Percentiles rank a stretch among this genome's conserved stretches.
Conservation (phyloP, 169 alveolate genomes). For the Babesia ovis region DNA sequence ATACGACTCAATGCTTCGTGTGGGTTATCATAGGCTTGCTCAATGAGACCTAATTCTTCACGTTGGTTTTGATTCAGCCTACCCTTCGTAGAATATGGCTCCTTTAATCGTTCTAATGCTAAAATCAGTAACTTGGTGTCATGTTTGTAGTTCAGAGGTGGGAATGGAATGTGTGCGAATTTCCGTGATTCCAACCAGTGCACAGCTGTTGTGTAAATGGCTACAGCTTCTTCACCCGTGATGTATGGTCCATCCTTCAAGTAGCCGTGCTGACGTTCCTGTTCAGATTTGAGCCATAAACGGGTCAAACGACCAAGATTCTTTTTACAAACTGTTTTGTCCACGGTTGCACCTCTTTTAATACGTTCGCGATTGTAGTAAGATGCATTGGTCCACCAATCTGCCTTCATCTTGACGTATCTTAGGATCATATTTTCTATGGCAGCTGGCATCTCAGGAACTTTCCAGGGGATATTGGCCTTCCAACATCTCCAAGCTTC, state of each 20-base stretch:
- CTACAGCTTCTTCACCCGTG: constrained; percentile 99
- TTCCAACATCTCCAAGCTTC: constrained; percentile 99
- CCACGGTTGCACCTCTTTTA: constrained; percentile 99
- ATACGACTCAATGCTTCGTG: constrained; percentile 99
- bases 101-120: constrained; percentile 98
- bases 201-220: constrained; percentile 98
- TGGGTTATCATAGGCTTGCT: constrained; percentile 99
- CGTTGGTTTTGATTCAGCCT: constrained; percentile 98
- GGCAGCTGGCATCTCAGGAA: constrained; percentile 99
- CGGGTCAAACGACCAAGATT: constrained; percentile 99
- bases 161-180: constrained; percentile 98
- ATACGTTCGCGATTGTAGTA: constrained; percentile 99
- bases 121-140: constrained; percentile 98
- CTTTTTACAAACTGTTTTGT: constrained; percentile 99
- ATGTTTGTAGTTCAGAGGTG: constrained; percentile 99
- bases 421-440: constrained; percentile 97
- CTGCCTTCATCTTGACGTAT: constrained; percentile 99
- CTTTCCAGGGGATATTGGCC: constrained; percentile 99
- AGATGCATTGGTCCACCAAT: constrained; percentile 99
- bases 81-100: constrained; percentile 92
- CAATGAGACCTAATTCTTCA: constrained; percentile 99
- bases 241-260: constrained; percentile 98
- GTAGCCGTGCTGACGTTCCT: constrained; percentile 98
- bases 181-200: constrained; percentile 99
- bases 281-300: constrained; percentile 96